Percentiles rank a stretch among this genome's conserved stretches.
Evolutionary conservation across 495 filamentous ascomycete genomes (phyloP).

Genomic region (Thermothielavioides terrestris): DNA sequence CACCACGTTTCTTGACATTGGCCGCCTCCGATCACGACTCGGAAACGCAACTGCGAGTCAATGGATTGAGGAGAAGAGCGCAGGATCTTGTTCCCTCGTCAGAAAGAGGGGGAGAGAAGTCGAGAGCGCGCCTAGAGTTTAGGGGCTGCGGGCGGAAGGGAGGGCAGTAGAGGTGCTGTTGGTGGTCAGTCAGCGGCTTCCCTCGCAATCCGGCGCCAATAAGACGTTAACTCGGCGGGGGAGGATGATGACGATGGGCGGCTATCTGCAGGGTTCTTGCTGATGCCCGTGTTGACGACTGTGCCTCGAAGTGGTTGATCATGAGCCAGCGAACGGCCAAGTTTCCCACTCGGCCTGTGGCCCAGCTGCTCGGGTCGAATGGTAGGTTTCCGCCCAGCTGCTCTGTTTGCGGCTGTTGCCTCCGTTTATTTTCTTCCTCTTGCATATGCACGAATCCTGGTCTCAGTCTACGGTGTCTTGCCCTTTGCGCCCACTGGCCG

Average conservation of each 20-base stretch:
- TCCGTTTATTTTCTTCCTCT: not conserved
- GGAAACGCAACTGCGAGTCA: too few relatives aligned
- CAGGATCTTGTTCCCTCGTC: too few relatives aligned
- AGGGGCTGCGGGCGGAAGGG: too few relatives aligned
- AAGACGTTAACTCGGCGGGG: not conserved
- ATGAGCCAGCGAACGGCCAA: not conserved
- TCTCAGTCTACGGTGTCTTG: not conserved
- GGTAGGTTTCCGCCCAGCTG: too few relatives aligned
- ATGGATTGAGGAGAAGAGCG: too few relatives aligned
- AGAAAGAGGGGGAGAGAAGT: not conserved
- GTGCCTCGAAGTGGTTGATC: not conserved
- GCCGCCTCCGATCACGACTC: too few relatives aligned
- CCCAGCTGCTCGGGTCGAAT: slow-evolving; percentile 39
- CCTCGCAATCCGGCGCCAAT: not conserved
- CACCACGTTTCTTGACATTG: too few relatives aligned
- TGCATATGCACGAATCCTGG: not conserved
- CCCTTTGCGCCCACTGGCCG: too few relatives aligned
- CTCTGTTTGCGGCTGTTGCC: not conserved
- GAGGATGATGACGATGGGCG: not conserved
- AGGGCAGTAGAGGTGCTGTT: too few relatives aligned
- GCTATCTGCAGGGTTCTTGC: not conserved
- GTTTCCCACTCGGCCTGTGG: slow-evolving; percentile 35
- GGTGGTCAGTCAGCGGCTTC: not conserved
- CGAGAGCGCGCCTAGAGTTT: not conserved
- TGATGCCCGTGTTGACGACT: not conserved